A percentile compares a stretch with the other conserved stretches of the same genome.
Evolutionary conservation across 2,329 filamentous ascomycete genomes (phyloP).

Genomic region (Leptographium lundbergii): DNA sequence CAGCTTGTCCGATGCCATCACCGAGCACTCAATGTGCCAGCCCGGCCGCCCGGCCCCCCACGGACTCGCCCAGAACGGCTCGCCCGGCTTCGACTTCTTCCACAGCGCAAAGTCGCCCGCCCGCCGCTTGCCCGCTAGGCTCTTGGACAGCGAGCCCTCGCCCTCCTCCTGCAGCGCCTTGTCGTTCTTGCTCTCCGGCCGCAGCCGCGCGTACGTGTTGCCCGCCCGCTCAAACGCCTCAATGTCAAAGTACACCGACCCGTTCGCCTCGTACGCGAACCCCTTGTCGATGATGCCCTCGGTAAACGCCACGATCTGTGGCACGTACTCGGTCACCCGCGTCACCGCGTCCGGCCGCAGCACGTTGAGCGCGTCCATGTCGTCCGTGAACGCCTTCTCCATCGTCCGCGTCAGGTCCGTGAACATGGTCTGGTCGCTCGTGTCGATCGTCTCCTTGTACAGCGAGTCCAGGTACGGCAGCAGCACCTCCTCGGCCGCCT

Average conservation of each 20-base stretch:
- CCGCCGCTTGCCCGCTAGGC: constrained; percentile 46
- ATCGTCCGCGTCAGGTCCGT: constrained; percentile 52
- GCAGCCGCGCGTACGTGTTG: constrained; percentile 54
- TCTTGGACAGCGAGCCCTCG: constrained; percentile 50
- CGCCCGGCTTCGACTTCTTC: constrained; percentile 47
- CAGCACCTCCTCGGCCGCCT: constrained; percentile 48
- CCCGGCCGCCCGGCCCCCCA: constrained; percentile 59
- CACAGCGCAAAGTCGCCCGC: constrained; percentile 55
- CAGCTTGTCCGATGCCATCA: constrained; percentile 56
- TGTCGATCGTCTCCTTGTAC: constrained; percentile 41
- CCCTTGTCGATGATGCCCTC: constrained; percentile 53
- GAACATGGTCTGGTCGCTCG: constrained; percentile 53
- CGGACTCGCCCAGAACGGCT: constrained; percentile 43
- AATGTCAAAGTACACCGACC: constrained; percentile 62
- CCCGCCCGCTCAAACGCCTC: constrained; percentile 51
- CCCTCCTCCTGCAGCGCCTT: constrained; percentile 52
- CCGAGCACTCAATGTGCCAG: constrained; percentile 66
- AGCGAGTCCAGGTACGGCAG: constrained; percentile 51
- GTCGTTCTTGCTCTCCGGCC: constrained; percentile 57
- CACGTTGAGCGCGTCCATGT: constrained; percentile 54
- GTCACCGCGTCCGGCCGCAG: constrained; percentile 51
- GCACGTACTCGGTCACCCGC: constrained; percentile 55
- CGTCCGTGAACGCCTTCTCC: constrained; percentile 54
- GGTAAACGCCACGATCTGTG: constrained; percentile 48
- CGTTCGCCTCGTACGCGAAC: constrained; percentile 50